Conservation (phyloP, 208 protist genomes). For the Leishmania lainsoni region DNA sequence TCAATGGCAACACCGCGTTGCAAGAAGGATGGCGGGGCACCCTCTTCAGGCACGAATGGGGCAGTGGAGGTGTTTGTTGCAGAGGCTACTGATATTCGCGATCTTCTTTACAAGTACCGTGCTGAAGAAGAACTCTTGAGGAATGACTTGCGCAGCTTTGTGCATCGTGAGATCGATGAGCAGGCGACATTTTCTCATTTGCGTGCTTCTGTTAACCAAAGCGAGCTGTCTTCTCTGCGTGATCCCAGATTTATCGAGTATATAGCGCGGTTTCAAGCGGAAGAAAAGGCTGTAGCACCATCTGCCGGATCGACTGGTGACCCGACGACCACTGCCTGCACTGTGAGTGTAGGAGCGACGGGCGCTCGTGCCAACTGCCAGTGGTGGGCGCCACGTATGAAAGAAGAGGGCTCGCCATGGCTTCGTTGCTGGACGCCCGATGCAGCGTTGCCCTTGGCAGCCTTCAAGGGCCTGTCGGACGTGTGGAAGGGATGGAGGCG, state of each 20-base stretch:
- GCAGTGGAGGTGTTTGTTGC: slow-evolving; percentile 8
- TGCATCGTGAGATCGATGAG: slow-evolving; percentile 28
- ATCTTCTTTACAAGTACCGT: slow-evolving; percentile 20
- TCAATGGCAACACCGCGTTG: neutral
- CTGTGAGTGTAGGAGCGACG: neutral
- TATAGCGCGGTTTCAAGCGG: neutral
- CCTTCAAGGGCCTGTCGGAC: slow-evolving; percentile 1
- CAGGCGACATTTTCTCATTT: slow-evolving; percentile 21
- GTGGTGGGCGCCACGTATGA: slow-evolving; percentile 2
- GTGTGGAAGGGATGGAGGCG: slow-evolving; percentile 27
- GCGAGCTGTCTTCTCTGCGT: slow-evolving; percentile 9
- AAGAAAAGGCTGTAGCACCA: neutral
- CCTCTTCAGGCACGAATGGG: neutral
- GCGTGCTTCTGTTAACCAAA: slow-evolving; percentile 16
- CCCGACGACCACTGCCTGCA: neutral
- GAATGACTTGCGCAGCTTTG: slow-evolving; percentile 11
- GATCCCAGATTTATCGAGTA: slow-evolving; percentile 25
- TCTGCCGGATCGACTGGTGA: neutral
- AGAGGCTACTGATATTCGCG: slow-evolving; percentile 22
- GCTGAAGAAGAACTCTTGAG: slow-evolving; percentile 1
- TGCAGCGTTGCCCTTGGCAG: slow-evolving; percentile 1
- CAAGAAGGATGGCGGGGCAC: neutral
- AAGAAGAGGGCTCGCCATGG: neutral
- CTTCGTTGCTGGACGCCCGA: slow-evolving; percentile 21
- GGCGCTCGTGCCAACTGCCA: neutral